A percentile compares a stretch with the other conserved stretches of the same genome.
Evolutionary conservation across 2,329 filamentous ascomycete genomes (phyloP).

Genomic region (Rhexocercosporidium sp.): DNA sequence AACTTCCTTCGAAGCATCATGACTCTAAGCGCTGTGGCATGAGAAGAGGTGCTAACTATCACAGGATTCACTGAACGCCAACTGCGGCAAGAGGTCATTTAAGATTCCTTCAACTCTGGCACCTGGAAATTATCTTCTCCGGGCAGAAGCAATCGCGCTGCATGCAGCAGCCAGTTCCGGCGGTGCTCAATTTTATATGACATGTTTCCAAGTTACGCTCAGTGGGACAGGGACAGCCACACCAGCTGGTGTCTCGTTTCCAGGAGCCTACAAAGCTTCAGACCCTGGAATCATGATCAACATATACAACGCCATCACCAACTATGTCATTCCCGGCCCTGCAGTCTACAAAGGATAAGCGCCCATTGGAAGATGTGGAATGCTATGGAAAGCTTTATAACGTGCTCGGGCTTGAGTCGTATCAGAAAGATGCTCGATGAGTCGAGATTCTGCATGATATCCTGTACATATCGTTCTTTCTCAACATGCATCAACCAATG

Average conservation of each 20-base stretch:
- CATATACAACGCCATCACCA: constrained; percentile 40
- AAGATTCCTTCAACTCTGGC: constrained; percentile 56
- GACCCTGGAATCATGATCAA: constrained; percentile 56
- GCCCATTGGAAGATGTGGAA: not conserved
- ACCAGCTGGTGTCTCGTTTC: constrained; percentile 49
- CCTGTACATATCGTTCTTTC: not conserved
- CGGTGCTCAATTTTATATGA: constrained; percentile 47
- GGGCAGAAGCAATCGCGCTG: constrained; percentile 59
- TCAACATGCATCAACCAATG: not conserved
- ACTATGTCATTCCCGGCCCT: constrained; percentile 16
- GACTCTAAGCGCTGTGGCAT: not conserved
- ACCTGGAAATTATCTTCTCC: constrained; percentile 59
- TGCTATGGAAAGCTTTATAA: not conserved
- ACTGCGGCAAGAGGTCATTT: constrained; percentile 54
- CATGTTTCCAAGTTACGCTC: constrained; percentile 52
- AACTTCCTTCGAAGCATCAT: not conserved
- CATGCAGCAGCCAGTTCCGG: constrained; percentile 53
- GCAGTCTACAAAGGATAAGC: constrained; percentile 11
- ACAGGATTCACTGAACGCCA: constrained; percentile 41
- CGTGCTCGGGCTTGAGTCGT: not conserved
- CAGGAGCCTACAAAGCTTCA: constrained; percentile 51
- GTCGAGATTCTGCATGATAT: not conserved
- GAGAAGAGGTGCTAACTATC: not conserved
- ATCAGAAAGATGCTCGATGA: not conserved
- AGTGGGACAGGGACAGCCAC: constrained; percentile 49